Base-by-base conservation (phyloP, 1,139 yeast genomes). In the Debaryomyces sp. region DNA sequence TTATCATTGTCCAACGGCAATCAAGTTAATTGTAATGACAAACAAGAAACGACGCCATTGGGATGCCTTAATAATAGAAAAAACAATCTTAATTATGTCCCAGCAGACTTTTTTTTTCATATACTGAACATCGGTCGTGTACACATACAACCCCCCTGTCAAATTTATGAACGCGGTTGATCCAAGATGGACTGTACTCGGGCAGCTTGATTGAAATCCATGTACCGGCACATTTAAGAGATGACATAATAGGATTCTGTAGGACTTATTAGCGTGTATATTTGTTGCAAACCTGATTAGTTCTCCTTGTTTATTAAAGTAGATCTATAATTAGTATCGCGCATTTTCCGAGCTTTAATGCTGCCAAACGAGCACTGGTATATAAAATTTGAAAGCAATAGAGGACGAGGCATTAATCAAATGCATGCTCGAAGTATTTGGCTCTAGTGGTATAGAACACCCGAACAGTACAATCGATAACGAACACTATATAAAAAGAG, bases 1-100 rank as follows among this genome's bases (percentile, higher is more conserved):
- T 3, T 6, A 32, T 43, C 48, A 42, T n/a, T 22, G 46, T 24
- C 59, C 68, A 62, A 49, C 56, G 52, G 71, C 71, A 66, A 70
- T 71, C 77, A 64, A 71, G 73, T 64, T 57, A 57, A 56, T 54
- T 57, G 57, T 57, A 63, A 49, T 12, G 45, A 35, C 24, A 48
- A 49, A 44, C 45, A 49, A 53, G 50, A 56, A 62, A 67, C 75
- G 77, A 71, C 77, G 77, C 71, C 68, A 52, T 51, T 61, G 73
- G 64, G 62, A 68, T 62, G 73, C 67, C 60, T 58, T 52, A 52
- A 45, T 47, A 27, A 43, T 44, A 48, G 43, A 50, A 24, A 45
- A 23, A 13, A 18, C n/a, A 18, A 9, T 24, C 1, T 1, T 17
- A 24, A 26, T 29, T 39, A 26, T 22, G 29, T 33, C 22, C 44